These are phyloP conservation scores for Sechiopsis laciniata DNA, from an alignment of 306 rosid species.

Conservation along the genomic window DNA sequence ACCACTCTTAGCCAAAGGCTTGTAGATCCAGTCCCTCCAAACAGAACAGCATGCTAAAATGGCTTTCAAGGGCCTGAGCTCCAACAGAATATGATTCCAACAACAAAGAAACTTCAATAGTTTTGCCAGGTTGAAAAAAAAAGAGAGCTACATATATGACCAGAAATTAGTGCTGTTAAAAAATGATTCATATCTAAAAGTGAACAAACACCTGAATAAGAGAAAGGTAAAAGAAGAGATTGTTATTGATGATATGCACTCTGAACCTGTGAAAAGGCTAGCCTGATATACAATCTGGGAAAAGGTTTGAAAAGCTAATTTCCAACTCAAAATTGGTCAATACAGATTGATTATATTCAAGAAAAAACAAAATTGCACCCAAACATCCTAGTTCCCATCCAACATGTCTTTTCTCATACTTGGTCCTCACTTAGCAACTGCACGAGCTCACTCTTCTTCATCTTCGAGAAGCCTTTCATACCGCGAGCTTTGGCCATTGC, in stretches of 20 bases:
- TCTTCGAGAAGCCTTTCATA: conserved; percentile 69
- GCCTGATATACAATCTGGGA: conserved; percentile 19
- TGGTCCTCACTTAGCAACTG: conserved; percentile 48
- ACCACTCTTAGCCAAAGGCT: too few species aligned
- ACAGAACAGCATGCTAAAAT: neutral
- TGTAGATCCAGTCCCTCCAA: neutral
- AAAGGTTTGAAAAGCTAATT: neutral
- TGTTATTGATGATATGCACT: conserved; percentile 7
- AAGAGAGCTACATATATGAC: neutral
- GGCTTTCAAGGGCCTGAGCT: neutral
- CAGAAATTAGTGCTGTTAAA: neutral
- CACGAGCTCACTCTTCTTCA: conserved; percentile 79
- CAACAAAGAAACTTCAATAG: neutral
- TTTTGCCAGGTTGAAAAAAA: neutral
- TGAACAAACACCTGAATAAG: neutral
- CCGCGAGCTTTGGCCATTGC: conserved; percentile 86
- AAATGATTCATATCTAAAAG: neutral
- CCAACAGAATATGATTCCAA: neutral
- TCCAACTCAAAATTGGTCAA: conserved; percentile 12
- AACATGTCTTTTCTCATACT: conserved; percentile 10
- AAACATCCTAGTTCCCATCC: conserved; percentile 16
- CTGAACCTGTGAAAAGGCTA: neutral
- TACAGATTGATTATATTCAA: neutral
- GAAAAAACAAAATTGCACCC: neutral
- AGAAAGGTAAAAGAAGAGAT: conserved; percentile 14